phyloP scores from a whole-genome alignment of 345 rosid species.

The Heritiera fomes region DNA sequence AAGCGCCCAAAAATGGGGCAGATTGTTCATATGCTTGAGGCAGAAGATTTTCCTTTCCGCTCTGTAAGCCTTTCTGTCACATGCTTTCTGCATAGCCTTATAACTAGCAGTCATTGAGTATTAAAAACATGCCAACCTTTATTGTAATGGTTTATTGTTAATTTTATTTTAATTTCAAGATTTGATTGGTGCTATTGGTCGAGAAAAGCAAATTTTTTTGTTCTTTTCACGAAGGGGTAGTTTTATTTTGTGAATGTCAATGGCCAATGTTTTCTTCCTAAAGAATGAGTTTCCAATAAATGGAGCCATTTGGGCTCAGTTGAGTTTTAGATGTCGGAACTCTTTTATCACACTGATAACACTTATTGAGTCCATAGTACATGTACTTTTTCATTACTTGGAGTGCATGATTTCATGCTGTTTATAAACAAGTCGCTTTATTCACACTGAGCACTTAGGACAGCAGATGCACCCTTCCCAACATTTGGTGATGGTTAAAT shows the following conservation, averaged over 20 bases:
- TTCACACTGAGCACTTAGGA: background rate
- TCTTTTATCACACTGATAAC: background rate
- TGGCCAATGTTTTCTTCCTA: background rate
- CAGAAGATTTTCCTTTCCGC: conserved; percentile 86
- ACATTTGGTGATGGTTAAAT: background rate
- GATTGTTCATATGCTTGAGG: conserved; percentile 96
- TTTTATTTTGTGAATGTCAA: background rate
- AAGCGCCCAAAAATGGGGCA: conserved; percentile 99
- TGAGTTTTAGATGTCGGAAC: background rate
- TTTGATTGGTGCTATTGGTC: background rate
- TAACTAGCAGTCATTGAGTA: background rate
- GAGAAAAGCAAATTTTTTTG: background rate
- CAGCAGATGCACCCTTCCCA: background rate
- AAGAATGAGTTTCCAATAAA: background rate
- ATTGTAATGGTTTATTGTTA: background rate
- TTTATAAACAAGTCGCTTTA: background rate
- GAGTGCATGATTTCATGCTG: background rate
- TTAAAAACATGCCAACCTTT: background rate
- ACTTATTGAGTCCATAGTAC: background rate
- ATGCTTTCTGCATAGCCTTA: background rate
- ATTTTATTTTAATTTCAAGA: background rate
- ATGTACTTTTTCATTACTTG: background rate
- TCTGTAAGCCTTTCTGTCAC: conserved; percentile 48
- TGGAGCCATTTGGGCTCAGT: background rate
- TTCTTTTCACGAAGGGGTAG: background rate